Percentiles rank a stretch among this genome's conserved stretches.
These are phyloP conservation scores for Penicillium rolfsii DNA, from an alignment of 2,329 filamentous ascomycete genomes.

Conservation along the genomic window DNA sequence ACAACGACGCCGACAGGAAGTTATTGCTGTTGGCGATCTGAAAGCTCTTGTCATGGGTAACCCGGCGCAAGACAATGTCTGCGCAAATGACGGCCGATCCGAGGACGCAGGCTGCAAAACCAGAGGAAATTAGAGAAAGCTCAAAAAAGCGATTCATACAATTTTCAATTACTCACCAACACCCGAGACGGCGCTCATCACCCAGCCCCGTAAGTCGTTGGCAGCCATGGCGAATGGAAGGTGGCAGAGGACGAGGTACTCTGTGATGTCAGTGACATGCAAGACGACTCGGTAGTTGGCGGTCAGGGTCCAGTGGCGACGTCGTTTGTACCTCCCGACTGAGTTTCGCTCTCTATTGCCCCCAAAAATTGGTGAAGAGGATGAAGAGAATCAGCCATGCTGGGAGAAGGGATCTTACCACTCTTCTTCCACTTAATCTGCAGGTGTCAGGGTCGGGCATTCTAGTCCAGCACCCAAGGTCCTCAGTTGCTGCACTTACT, in stretches of 20 bases:
- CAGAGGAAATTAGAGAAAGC: background rate
- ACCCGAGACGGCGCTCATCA: slow-evolving; percentile 82
- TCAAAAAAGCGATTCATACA: background rate
- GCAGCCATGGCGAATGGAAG: slow-evolving; percentile 49
- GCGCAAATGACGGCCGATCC: slow-evolving; percentile 86
- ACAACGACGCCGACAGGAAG: slow-evolving; percentile 86
- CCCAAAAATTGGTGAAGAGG: background rate
- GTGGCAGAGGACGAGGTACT: slow-evolving; percentile 10
- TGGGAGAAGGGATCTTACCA: background rate
- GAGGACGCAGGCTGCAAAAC: slow-evolving; percentile 57
- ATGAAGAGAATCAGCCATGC: background rate
- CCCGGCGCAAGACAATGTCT: slow-evolving; percentile 72
- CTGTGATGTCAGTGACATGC: slow-evolving; percentile 31
- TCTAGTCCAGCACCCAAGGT: slow-evolving; percentile 18
- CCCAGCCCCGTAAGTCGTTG: slow-evolving; percentile 91
- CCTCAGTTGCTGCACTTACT: slow-evolving; percentile 8
- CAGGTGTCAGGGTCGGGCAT: slow-evolving; percentile 8
- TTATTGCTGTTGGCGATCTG: slow-evolving; percentile 84
- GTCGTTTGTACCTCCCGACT: background rate
- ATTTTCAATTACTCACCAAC: slow-evolving; percentile 57
- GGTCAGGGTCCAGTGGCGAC: slow-evolving; percentile 18
- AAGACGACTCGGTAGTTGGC: slow-evolving; percentile 12
- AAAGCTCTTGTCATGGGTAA: slow-evolving; percentile 77
- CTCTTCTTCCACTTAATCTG: background rate
- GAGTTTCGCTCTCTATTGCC: background rate